These are phyloP conservation scores for Debaryomycetaceae sp. DNA, from an alignment of 1,139 yeast genomes.

Conservation along the genomic window DNA sequence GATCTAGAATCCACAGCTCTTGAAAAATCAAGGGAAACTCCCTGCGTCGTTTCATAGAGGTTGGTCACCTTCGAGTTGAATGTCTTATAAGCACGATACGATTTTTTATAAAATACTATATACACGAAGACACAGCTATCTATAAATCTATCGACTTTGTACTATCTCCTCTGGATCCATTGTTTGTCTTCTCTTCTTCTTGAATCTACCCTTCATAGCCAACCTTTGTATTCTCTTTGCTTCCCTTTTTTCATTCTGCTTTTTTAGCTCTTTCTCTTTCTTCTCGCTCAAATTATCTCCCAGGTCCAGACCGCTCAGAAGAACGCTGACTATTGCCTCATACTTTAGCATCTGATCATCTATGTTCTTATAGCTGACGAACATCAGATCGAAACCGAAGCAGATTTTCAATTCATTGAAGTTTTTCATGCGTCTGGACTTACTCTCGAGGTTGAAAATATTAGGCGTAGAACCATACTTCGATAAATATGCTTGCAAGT, in stretches of 20 bases:
- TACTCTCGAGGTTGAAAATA: constrained; percentile 21
- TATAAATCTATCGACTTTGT: constrained; percentile 1
- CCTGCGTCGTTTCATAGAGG: background rate
- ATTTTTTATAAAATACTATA: background rate
- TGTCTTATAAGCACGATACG: too few relatives aligned
- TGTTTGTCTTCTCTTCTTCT: constrained; percentile 15
- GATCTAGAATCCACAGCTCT: constrained; percentile 20
- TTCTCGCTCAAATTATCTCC: constrained; percentile 17
- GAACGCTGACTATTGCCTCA: constrained; percentile 11
- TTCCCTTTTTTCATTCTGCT: constrained; percentile 30
- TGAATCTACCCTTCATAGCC: constrained; percentile 9
- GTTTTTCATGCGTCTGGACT: constrained; percentile 7
- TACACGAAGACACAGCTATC: background rate
- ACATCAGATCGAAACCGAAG: constrained; percentile 43
- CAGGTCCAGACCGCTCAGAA: constrained; percentile 13
- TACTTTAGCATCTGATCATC: constrained; percentile 14
- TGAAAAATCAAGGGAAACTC: constrained; percentile 18
- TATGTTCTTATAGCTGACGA: constrained; percentile 21
- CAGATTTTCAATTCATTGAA: constrained; percentile 34
- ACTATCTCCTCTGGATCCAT: constrained; percentile 9
- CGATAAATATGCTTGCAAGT: constrained; percentile 23
- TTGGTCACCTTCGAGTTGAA: background rate
- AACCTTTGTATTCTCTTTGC: constrained; percentile 33
- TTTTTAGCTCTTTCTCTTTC: constrained; percentile 20
- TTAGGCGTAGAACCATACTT: constrained; percentile 20